A percentile compares a stretch with the other conserved stretches of the same genome.
Conservation (phyloP, 441 rosid species). For the Croton laevigatus region DNA sequence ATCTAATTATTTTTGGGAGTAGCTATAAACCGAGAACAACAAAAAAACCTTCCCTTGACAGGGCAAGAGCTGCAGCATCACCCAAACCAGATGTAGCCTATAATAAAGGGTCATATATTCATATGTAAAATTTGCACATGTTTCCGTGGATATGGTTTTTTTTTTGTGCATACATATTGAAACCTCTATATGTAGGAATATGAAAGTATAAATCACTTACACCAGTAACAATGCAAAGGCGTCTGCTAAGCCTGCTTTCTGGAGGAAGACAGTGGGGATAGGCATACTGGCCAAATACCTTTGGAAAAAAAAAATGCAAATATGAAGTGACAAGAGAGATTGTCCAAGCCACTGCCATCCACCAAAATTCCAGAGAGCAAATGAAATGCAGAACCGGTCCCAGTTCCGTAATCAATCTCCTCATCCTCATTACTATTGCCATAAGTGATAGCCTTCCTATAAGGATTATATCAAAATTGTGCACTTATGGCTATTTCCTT, state of each 20-base stretch:
- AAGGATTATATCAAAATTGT: too few species aligned
- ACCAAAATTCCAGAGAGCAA: conserved; percentile 54
- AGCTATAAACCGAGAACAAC: conserved; percentile 59
- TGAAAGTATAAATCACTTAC: conserved; percentile 38
- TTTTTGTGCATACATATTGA: not conserved
- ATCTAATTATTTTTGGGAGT: not conserved
- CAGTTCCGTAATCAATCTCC: conserved; percentile 33
- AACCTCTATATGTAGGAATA: not conserved
- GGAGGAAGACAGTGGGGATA: conserved; percentile 35
- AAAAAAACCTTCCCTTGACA: conserved; percentile 68
- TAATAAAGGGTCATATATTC: conserved; percentile 2
- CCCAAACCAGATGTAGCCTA: conserved; percentile 93
- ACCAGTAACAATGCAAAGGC: conserved; percentile 79
- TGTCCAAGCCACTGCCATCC: conserved; percentile 70
- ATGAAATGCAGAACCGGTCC: conserved; percentile 42
- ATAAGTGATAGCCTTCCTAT: not conserved
- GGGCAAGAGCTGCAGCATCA: conserved; percentile 68
- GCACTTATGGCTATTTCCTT: too few species aligned
- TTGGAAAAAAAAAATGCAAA: conserved; percentile 40
- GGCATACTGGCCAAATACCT: conserved; percentile 29
- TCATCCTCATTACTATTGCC: not conserved
- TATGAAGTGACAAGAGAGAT: conserved; percentile 50
- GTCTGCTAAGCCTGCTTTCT: conserved; percentile 24
- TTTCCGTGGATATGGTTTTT: not conserved
- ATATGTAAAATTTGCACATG: not conserved